Evolutionary conservation across 495 filamentous ascomycete species (phyloP).

Genomic region (Annulohypoxylon moriforme): DNA sequence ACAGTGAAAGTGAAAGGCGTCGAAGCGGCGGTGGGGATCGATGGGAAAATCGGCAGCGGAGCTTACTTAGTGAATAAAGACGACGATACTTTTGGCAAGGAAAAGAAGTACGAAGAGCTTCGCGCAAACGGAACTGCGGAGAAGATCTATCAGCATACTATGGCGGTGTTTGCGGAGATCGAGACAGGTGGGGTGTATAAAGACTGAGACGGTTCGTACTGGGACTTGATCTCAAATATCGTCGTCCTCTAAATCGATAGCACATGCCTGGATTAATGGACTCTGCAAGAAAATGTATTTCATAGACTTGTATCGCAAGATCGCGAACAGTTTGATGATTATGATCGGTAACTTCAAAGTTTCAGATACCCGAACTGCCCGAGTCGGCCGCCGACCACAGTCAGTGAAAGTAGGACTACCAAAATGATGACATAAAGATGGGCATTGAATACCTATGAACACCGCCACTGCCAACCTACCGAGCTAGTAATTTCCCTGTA

Average conservation of each 20-base stretch:
- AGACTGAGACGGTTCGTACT: neutral
- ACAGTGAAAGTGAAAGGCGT: neutral
- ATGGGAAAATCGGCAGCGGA: constrained; percentile 14
- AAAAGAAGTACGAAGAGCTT: constrained; percentile 18
- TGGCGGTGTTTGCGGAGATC: constrained; percentile 21
- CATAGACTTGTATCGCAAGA: neutral
- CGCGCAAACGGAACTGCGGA: constrained; percentile 17
- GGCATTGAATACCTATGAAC: neutral
- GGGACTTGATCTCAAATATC: neutral
- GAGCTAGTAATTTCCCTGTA: neutral
- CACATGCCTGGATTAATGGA: neutral
- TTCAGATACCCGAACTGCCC: neutral
- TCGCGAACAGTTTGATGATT: neutral
- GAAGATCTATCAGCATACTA: constrained; percentile 24
- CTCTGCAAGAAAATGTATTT: neutral
- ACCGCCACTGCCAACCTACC: neutral
- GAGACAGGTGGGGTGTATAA: constrained; percentile 9
- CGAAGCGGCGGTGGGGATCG: constrained; percentile 14
- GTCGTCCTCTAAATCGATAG: neutral
- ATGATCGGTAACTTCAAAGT: neutral
- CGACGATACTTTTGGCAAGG: constrained; percentile 7
- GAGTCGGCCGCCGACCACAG: neutral
- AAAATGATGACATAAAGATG: neutral
- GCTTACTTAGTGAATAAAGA: constrained; percentile 20
- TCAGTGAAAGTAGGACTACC: neutral